Base-by-base conservation (phyloP, 208 protist species). In the Spongospora subterranea region DNA sequence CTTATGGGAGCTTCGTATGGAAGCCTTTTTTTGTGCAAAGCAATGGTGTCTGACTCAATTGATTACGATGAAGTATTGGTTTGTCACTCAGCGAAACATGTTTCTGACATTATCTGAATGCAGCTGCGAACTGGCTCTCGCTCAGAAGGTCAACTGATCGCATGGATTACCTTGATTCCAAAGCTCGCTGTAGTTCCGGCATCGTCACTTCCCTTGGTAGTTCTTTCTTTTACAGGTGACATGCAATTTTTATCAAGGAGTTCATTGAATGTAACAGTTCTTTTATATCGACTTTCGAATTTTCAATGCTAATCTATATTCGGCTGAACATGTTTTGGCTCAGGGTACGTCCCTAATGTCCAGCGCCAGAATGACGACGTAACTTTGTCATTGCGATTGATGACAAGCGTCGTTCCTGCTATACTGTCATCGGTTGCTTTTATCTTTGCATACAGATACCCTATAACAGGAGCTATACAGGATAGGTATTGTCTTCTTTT, bases 81-180 rank as follows among this genome's bases (percentile, higher is more conserved):
- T 29, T 65, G 54, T 65, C 6, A 35, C n/a, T 45, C 71, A 45
- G 35, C 17, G 17, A 82, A 43, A 40, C 6, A 82, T n/a, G 11
- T 20, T 35, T 20, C n/a, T 82, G 17, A 35, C 40, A 20, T 6
- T 20, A 40, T 82, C 11, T 43, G 6, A 35, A 6, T 35, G 6
- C n/a, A 82, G 71, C n/a, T 82, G 40, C 71, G 71, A 82, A 82
- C 71, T 20, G 71, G 71, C 35, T 82, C 71, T 6, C 71, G 71
- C 6, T 82, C 71, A 6, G 71, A 82, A 82, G 71, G 71, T 35
- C 71, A 82, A n/a, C 40, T 82, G 35, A 35, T 82, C 6, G 71
- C 71, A 39, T 82, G 71, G 71, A 82, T 82, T 35, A 82, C 71
- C 13, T 43, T 82, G 71, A 82, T 82, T 20, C 71, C 71, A 17